phyloP scores from a whole-genome alignment of 148 eudicot species.

The Cornus florida region DNA sequence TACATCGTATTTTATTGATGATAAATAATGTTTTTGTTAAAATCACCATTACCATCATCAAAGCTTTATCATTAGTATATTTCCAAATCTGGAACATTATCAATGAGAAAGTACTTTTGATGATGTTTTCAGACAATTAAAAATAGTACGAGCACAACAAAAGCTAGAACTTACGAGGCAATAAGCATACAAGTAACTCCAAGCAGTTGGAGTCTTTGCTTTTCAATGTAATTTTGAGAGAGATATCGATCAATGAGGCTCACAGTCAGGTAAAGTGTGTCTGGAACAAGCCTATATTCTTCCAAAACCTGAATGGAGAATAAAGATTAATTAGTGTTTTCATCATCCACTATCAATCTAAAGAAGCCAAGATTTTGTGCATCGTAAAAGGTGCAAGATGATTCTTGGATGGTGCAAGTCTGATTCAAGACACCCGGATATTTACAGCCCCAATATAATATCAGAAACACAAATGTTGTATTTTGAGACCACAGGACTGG shows the following conservation, averaged over 20 bases:
- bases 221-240: slow-evolving; percentile 67
- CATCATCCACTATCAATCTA: not conserved
- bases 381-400: not conserved
- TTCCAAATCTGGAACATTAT: not conserved
- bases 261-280: slow-evolving; percentile 85
- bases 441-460: too few species aligned
- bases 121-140: not conserved
- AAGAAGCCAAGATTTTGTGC: not conserved
- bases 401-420: not conserved
- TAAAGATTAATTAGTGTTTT: not conserved
- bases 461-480: too few species aligned
- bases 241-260: slow-evolving; percentile 81
- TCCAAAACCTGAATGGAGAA: slow-evolving; percentile 61
- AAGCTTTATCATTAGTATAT: too few species aligned
- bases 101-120: not conserved
- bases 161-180: slow-evolving; percentile 75
- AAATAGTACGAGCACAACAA: not conserved
- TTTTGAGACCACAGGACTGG: too few species aligned
- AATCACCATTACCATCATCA: not conserved
- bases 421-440: too few species aligned
- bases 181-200: slow-evolving; percentile 95
- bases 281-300: slow-evolving; percentile 84
- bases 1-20: too few species aligned
- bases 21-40: not conserved
- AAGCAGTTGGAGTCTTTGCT: slow-evolving; percentile 82